phyloP scores from a whole-genome alignment of 2,329 filamentous ascomycete genomes.

The Aurifilum marmelostoma region DNA sequence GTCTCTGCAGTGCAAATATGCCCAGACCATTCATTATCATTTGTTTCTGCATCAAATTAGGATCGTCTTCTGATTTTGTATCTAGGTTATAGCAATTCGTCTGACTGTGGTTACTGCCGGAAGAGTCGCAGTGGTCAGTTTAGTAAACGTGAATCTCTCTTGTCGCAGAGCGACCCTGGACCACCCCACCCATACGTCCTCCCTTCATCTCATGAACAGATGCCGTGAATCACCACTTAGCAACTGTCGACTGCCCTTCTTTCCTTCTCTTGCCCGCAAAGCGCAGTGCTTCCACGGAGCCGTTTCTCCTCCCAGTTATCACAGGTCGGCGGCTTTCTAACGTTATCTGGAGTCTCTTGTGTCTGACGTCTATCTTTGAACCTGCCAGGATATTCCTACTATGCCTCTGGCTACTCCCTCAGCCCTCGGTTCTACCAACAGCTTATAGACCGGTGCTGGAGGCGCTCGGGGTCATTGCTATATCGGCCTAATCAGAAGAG shows the following conservation, averaged over 20 bases:
- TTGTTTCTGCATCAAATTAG: neutral
- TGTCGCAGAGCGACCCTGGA: constrained; percentile 11
- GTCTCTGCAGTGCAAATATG: neutral
- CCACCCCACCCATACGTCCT: neutral
- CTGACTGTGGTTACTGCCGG: constrained; percentile 58
- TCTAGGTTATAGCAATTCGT: constrained; percentile 55
- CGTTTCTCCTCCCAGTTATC: neutral
- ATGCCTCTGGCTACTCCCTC: constrained; percentile 64
- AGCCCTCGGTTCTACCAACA: constrained; percentile 70
- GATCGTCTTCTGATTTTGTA: neutral
- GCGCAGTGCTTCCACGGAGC: neutral
- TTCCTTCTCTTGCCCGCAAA: neutral
- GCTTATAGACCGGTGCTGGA: constrained; percentile 77
- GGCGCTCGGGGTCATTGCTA: constrained; percentile 70
- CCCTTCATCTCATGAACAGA: neutral
- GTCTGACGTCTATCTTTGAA: constrained; percentile 19
- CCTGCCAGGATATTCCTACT: constrained; percentile 70
- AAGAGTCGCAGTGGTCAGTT: constrained; percentile 52
- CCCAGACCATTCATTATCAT: neutral
- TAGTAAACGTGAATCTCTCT: constrained; percentile 47
- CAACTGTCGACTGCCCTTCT: neutral
- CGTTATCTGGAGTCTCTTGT: neutral
- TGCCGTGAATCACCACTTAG: neutral
- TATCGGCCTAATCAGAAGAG: constrained; percentile 78
- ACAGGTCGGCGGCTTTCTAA: neutral